Evolutionary conservation across 2,329 filamentous ascomycete genomes (phyloP).

Genomic region (Aspergillus ochraceus): DNA sequence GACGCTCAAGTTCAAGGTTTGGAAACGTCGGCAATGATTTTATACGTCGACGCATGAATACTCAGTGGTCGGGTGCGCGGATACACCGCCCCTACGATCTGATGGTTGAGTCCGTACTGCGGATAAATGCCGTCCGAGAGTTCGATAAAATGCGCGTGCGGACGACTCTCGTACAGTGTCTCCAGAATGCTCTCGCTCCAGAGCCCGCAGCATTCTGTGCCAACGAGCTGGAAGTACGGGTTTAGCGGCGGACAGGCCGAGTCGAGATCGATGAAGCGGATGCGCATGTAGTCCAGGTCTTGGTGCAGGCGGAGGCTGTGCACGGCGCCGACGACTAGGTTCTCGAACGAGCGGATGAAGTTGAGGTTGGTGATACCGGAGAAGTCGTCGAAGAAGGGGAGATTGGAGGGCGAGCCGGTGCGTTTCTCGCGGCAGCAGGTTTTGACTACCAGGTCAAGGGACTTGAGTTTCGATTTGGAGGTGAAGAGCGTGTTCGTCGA

Average conservation of each 20-base stretch:
- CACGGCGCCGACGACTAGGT: slow-evolving; percentile 64
- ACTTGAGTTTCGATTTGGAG: slow-evolving; percentile 52
- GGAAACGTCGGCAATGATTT: slow-evolving; percentile 41
- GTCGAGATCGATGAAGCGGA: slow-evolving; percentile 74
- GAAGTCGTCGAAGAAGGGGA: slow-evolving; percentile 58
- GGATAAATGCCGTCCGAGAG: slow-evolving; percentile 63
- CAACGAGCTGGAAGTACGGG: slow-evolving; percentile 67
- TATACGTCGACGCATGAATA: slow-evolving; percentile 42
- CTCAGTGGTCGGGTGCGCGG: slow-evolving; percentile 40
- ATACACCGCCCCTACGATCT: slow-evolving; percentile 36
- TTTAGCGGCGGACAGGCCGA: slow-evolving; percentile 70
- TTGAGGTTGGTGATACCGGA: slow-evolving; percentile 70
- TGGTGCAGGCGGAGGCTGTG: slow-evolving; percentile 60
- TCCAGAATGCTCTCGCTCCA: slow-evolving; percentile 70
- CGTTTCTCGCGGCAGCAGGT: slow-evolving; percentile 63
- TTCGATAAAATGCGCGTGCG: slow-evolving; percentile 60
- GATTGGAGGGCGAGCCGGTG: slow-evolving; percentile 29
- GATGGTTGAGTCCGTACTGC: slow-evolving; percentile 31
- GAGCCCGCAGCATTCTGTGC: slow-evolving; percentile 64
- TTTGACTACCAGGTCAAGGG: slow-evolving; percentile 71
- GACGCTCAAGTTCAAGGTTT: slow-evolving; percentile 18
- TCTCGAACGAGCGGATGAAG: slow-evolving; percentile 71
- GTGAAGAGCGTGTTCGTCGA: slow-evolving; percentile 51
- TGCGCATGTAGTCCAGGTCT: slow-evolving; percentile 64
- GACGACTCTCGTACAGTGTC: slow-evolving; percentile 60